phyloP scores from a whole-genome alignment of 495 filamentous ascomycete genomes.

The Rhypophila decipiens region DNA sequence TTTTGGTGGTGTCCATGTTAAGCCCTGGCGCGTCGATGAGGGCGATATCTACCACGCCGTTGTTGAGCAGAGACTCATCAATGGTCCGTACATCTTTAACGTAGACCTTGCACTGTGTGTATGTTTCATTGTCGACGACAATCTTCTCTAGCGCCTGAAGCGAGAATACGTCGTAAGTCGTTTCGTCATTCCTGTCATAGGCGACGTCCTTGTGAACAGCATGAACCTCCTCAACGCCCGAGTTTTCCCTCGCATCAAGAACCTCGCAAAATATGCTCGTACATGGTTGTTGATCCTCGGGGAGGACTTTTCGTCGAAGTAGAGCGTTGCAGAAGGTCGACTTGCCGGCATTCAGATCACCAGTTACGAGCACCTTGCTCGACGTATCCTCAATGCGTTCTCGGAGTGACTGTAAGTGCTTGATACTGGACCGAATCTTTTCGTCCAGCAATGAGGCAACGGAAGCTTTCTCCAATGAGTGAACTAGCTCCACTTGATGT shows the following conservation, averaged over 20 bases:
- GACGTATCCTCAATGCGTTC: conserved; percentile 96
- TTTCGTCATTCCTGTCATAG: conserved; percentile 88
- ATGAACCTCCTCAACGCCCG: conserved; percentile 87
- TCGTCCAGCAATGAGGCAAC: conserved; percentile 87
- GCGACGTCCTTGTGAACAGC: conserved; percentile 72
- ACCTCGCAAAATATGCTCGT: conserved; percentile 99
- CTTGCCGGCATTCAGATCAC: conserved; percentile 95
- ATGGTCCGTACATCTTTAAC: conserved; percentile 86
- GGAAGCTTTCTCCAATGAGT: conserved; percentile 90
- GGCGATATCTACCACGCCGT: conserved; percentile 96
- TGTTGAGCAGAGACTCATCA: conserved; percentile 91
- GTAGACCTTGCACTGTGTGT: conserved; percentile 95
- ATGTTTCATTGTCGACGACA: conserved; percentile 77
- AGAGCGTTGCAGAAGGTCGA: conserved; percentile 98
- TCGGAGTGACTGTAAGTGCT: conserved; percentile 76
- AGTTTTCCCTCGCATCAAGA: conserved; percentile 83
- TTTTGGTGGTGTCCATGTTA: conserved; percentile 93
- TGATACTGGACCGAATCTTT: conserved; percentile 86
- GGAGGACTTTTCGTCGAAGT: conserved; percentile 82
- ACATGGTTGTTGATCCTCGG: conserved; percentile 97
- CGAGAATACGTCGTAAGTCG: conserved; percentile 80
- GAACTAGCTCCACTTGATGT: conserved; percentile 84
- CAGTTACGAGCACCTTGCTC: conserved; percentile 96
- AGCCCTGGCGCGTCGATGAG: conserved; percentile 94
- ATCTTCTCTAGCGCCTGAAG: conserved; percentile 77